Percentiles rank a stretch among this genome's conserved stretches.
These are phyloP conservation scores for Pyrrhoderma lamaoense DNA, from an alignment of 1,284 basidiomycete species.

Conservation along the genomic window DNA sequence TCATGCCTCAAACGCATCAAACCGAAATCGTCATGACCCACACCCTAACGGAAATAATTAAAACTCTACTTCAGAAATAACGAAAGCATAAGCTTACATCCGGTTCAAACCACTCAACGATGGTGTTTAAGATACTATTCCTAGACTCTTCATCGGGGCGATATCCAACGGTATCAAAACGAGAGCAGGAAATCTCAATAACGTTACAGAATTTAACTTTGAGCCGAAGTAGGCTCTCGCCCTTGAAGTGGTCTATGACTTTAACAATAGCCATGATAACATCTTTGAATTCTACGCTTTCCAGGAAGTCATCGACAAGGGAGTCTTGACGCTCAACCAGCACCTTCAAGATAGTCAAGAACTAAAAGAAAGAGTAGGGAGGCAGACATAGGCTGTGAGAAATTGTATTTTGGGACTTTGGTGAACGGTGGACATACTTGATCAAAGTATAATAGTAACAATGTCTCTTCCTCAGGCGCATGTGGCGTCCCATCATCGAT, in stretches of 20 bases:
- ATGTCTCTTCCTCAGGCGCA: conserved; percentile 38
- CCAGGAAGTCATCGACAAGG: conserved; percentile 47
- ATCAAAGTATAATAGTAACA: conserved; percentile 63
- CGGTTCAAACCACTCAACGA: conserved; percentile 68
- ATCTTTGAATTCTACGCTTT: conserved; percentile 64
- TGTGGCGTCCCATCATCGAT: background rate
- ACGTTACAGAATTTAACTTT: conserved; percentile 73
- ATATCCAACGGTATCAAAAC: conserved; percentile 52
- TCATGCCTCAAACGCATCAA: conserved; percentile 43
- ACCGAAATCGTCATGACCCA: conserved; percentile 6
- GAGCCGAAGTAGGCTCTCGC: conserved; percentile 50
- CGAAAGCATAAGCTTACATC: conserved; percentile 35
- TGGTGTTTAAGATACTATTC: conserved; percentile 65
- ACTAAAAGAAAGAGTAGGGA: conserved; percentile 32
- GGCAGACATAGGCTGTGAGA: conserved; percentile 4
- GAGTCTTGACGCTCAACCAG: conserved; percentile 68
- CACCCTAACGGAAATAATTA: too few relatives aligned
- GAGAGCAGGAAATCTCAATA: conserved; percentile 60
- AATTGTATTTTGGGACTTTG: background rate
- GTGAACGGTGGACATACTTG: conserved; percentile 44
- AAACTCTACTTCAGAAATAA: too few relatives aligned
- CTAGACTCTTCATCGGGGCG: conserved; percentile 61
- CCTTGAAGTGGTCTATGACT: conserved; percentile 59
- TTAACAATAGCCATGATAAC: conserved; percentile 57
- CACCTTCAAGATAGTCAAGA: conserved; percentile 68